These are phyloP conservation scores for Gryganskiella cystojenkinii DNA, from an alignment of 192 early-diverging fungal genomes.

Conservation along the genomic window DNA sequence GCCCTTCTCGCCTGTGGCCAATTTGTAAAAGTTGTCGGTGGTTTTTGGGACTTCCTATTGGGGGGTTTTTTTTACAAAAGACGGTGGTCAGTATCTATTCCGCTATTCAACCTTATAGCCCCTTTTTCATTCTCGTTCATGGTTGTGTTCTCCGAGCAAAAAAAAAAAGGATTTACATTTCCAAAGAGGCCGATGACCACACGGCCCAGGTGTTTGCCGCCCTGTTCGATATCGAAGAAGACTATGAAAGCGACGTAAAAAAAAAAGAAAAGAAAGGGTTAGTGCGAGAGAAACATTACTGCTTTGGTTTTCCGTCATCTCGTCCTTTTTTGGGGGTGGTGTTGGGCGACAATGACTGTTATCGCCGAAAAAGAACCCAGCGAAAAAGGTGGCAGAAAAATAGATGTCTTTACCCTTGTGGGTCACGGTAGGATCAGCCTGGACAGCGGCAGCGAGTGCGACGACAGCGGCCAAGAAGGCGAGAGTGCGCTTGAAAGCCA, in stretches of 20 bases:
- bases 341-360: too few relatives aligned
- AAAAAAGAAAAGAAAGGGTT: neutral
- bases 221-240: conserved; percentile 89
- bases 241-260: conserved; percentile 54
- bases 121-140: neutral
- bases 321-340: too few relatives aligned
- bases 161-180: conserved; percentile 66
- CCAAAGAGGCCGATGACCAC: conserved; percentile 81
- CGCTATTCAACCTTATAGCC: neutral
- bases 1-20: conserved; percentile 80
- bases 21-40: conserved; percentile 91
- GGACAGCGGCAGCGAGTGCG: conserved; percentile 28
- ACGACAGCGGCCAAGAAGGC: conserved; percentile 20
- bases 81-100: too few relatives aligned
- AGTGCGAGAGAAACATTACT: neutral
- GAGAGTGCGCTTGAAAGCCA: conserved; percentile 38
- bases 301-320: neutral
- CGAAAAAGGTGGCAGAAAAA: too few relatives aligned
- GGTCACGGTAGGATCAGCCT: conserved; percentile 69
- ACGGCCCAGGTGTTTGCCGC: conserved; percentile 73
- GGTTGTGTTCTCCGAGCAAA: too few relatives aligned
- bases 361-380: too few relatives aligned
- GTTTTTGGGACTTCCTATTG: conserved; percentile 70
- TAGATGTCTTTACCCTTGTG: conserved; percentile 75
- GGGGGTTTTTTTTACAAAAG: conserved; percentile 55